These are phyloP conservation scores for Rosa lucieae DNA, from an alignment of 306 rosid species.

Conservation along the genomic window DNA sequence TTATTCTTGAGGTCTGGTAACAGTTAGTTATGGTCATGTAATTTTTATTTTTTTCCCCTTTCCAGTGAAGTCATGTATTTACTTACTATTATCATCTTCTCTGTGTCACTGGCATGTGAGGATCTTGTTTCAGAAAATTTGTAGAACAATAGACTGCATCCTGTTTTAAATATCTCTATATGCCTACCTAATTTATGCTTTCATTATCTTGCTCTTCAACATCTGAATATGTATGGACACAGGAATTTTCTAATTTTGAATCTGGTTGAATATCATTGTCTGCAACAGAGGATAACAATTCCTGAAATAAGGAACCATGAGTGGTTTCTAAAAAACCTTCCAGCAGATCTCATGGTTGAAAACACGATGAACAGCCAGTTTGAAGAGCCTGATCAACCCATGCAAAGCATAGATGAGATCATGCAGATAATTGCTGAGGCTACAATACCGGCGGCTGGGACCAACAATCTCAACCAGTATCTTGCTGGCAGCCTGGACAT, in stretches of 20 bases:
- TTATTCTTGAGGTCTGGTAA: background rate
- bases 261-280: conserved; percentile 16
- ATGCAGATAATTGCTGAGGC: conserved; percentile 91
- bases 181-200: background rate
- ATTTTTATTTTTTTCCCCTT: background rate
- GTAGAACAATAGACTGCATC: background rate
- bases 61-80: background rate
- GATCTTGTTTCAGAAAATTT: background rate
- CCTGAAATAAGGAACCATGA: conserved; percentile 88
- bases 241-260: conserved; percentile 23
- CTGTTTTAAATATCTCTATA: background rate
- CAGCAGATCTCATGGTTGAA: conserved; percentile 76
- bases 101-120: background rate
- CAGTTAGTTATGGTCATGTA: background rate
- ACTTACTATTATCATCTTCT: background rate
- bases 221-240: conserved; percentile 9
- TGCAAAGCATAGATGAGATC: conserved; percentile 79
- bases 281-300: conserved; percentile 75
- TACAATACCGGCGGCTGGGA: conserved; percentile 76
- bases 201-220: conserved; percentile 4
- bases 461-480: conserved; percentile 59
- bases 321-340: conserved; percentile 92
- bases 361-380: conserved; percentile 47
- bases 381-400: conserved; percentile 88
- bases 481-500: conserved; percentile 85